Evolutionary conservation across 305 asterid species (phyloP).

Genomic region (Coffea humblotiana): DNA sequence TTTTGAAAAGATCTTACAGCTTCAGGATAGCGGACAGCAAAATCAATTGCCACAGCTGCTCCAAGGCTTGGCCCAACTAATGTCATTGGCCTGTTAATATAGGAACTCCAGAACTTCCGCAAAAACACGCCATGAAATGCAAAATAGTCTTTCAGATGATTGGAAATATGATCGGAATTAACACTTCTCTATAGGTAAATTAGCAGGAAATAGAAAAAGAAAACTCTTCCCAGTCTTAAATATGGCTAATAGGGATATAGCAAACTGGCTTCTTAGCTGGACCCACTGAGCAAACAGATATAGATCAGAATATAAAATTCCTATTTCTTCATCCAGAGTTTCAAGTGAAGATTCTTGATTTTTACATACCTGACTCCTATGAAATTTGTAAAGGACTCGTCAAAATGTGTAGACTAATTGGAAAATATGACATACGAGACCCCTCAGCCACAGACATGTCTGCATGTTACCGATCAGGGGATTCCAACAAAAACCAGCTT

Average conservation of each 20-base stretch:
- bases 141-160: not conserved
- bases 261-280: too few relatives aligned
- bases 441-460: not conserved
- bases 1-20: slow-evolving; percentile 51
- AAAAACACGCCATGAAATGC: slow-evolving; percentile 11
- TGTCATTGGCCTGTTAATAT: slow-evolving; percentile 72
- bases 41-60: slow-evolving; percentile 88
- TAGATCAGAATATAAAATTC: too few relatives aligned
- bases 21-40: slow-evolving; percentile 66
- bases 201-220: not conserved
- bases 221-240: not conserved
- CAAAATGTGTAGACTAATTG: not conserved
- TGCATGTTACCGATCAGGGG: not conserved
- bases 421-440: not conserved
- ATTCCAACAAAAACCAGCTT: not conserved
- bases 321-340: not conserved
- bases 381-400: not conserved
- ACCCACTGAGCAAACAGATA: too few relatives aligned
- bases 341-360: not conserved
- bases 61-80: slow-evolving; percentile 98
- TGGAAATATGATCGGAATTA: not conserved
- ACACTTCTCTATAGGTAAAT: not conserved
- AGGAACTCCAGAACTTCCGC: slow-evolving; percentile 70
- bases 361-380: not conserved
- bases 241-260: not conserved